Conservation (phyloP, 352 stramenopile species). For the Thraustochytrium sp. region DNA sequence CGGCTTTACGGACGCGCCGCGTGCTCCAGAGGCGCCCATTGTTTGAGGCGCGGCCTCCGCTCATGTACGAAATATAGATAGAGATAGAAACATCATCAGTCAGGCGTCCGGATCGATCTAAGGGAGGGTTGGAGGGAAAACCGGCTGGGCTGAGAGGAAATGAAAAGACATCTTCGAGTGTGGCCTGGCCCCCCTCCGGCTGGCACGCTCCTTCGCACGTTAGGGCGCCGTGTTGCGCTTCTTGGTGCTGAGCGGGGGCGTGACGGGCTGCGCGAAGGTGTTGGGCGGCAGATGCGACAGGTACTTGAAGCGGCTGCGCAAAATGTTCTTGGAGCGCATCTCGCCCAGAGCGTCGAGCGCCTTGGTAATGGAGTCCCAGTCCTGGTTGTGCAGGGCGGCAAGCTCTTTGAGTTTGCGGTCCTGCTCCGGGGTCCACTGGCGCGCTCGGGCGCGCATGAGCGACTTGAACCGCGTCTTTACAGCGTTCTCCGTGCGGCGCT, state of each 20-base stretch:
- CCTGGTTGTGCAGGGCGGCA: not conserved
- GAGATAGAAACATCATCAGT: too few relatives aligned
- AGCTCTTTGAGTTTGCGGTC: conserved; percentile 53
- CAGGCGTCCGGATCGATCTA: too few relatives aligned
- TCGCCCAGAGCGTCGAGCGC: too few relatives aligned
- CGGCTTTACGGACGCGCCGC: not conserved
- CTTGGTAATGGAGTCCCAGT: not conserved
- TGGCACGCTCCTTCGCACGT: too few relatives aligned
- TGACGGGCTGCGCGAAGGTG: not conserved
- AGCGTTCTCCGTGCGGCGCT: conserved; percentile 74
- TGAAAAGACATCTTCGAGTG: not conserved
- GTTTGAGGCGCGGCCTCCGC: too few relatives aligned
- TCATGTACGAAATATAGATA: too few relatives aligned
- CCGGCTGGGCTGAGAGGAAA: not conserved
- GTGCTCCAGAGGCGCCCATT: too few relatives aligned
- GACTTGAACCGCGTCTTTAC: conserved; percentile 82
- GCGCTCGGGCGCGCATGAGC: conserved; percentile 48
- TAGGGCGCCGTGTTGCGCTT: too few relatives aligned
- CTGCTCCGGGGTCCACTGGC: conserved; percentile 74
- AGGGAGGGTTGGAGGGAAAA: too few relatives aligned
- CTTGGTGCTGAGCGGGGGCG: not conserved
- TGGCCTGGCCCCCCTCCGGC: too few relatives aligned
- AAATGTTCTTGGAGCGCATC: not conserved
- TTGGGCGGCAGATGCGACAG: not conserved
- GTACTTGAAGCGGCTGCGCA: conserved; percentile 7